Conservation (phyloP, 2,329 filamentous ascomycete species). For the Fusarium begoniae region DNA sequence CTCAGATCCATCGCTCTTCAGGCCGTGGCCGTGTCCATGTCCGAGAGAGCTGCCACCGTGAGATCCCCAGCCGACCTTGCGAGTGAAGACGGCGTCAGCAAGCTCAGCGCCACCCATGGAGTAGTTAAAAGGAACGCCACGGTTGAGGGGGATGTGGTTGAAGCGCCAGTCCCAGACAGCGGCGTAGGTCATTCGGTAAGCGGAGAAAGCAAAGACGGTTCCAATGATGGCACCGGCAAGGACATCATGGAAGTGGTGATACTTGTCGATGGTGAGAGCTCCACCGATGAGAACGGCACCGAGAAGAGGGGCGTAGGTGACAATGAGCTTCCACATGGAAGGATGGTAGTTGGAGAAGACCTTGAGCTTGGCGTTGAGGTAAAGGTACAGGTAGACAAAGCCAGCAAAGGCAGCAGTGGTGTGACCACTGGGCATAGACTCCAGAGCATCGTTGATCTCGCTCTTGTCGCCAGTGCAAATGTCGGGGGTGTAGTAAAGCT, state of each 20-base stretch:
- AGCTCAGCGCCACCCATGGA: constrained; percentile 55
- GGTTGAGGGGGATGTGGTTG: constrained; percentile 71
- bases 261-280: constrained; percentile 76
- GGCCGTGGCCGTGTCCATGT: constrained; percentile 11
- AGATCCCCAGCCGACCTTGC: constrained; percentile 67
- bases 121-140: constrained; percentile 64
- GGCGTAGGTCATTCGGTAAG: constrained; percentile 75
- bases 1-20: constrained; percentile 27
- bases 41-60: constrained; percentile 19
- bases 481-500: constrained; percentile 74
- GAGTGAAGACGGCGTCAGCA: constrained; percentile 64
- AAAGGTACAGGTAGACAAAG: constrained; percentile 75
- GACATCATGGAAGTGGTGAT: constrained; percentile 81
- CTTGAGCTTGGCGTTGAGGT: constrained; percentile 83
- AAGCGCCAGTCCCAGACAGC: constrained; percentile 73
- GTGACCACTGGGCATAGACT: constrained; percentile 79
- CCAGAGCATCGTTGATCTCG: constrained; percentile 74
- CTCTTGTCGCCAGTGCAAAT: constrained; percentile 74
- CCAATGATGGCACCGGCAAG: constrained; percentile 73
- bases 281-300: constrained; percentile 74
- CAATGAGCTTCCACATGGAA: constrained; percentile 76
- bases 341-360: constrained; percentile 78
- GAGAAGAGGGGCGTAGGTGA: constrained; percentile 71
- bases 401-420: constrained; percentile 78
- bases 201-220: constrained; percentile 69